Conservation (phyloP, 2,329 filamentous ascomycete species). For the Cladosporium oxysporum region DNA sequence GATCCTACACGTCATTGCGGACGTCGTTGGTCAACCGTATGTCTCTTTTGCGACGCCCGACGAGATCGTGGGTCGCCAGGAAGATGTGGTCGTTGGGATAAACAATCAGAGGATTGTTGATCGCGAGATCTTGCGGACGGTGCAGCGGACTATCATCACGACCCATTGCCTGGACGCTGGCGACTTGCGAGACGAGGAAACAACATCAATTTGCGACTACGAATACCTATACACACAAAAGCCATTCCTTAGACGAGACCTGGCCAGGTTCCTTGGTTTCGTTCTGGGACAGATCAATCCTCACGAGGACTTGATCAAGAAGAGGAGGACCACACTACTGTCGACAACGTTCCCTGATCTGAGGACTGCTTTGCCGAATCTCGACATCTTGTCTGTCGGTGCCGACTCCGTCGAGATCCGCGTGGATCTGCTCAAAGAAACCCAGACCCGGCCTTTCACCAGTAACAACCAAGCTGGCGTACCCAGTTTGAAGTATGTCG, state of each 20-base stretch:
- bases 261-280: constrained; percentile 77
- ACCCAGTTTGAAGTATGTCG: constrained; percentile 80
- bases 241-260: constrained; percentile 71
- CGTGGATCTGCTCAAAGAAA: constrained; percentile 78
- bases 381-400: constrained; percentile 84
- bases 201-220: constrained; percentile 74
- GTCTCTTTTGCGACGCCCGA: constrained; percentile 59
- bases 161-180: constrained; percentile 73
- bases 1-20: constrained; percentile 74
- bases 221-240: constrained; percentile 80
- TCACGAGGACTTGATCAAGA: constrained; percentile 75
- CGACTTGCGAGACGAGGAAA: constrained; percentile 56
- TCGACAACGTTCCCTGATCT: constrained; percentile 89
- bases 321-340: constrained; percentile 78
- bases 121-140: constrained; percentile 59
- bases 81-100: constrained; percentile 69
- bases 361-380: constrained; percentile 75
- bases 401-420: constrained; percentile 83
- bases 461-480: constrained; percentile 51
- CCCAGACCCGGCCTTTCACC: constrained; percentile 61
- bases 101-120: constrained; percentile 57
- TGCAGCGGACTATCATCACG: constrained; percentile 69
- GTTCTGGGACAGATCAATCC: constrained; percentile 76
- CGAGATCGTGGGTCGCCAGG: constrained; percentile 56
- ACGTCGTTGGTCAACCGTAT: constrained; percentile 75